Conservation (phyloP, 2,329 filamentous ascomycete species). For the Xylaria digitata region DNA sequence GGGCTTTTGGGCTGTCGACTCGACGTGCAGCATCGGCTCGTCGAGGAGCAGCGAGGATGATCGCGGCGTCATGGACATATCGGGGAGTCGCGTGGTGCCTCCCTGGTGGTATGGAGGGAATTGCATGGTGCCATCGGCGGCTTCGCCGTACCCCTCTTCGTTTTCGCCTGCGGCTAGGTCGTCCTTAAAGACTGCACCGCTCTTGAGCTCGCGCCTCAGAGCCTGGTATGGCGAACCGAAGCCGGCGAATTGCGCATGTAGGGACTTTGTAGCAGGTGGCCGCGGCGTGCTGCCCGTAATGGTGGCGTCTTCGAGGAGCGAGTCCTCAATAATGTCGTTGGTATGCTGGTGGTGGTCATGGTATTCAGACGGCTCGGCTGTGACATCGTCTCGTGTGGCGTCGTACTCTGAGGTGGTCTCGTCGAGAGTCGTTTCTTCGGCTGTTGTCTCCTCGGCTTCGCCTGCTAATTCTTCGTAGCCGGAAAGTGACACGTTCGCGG, state of each 20-base stretch:
- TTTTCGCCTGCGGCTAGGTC: constrained; percentile 48
- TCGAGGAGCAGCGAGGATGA: constrained; percentile 67
- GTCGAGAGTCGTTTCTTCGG: constrained; percentile 66
- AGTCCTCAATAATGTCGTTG: constrained; percentile 68
- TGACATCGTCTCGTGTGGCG: constrained; percentile 53
- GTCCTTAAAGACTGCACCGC: constrained; percentile 52
- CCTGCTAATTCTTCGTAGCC: constrained; percentile 88
- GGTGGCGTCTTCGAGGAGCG: constrained; percentile 72
- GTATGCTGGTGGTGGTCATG: constrained; percentile 46
- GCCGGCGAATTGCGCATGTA: constrained; percentile 63
- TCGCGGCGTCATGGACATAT: constrained; percentile 72
- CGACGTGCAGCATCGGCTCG: constrained; percentile 47
- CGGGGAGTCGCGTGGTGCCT: constrained; percentile 66
- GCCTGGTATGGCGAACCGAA: constrained; percentile 82
- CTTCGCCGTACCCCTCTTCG: constrained; percentile 49
- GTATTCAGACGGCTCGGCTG: constrained; percentile 52
- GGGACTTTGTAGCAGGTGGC: constrained; percentile 62
- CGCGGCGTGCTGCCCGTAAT: constrained; percentile 77
- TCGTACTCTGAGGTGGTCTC: constrained; percentile 60
- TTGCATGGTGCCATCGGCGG: constrained; percentile 57
- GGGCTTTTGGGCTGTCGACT: constrained; percentile 50
- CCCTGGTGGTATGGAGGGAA: constrained; percentile 64
- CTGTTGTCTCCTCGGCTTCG: constrained; percentile 68
- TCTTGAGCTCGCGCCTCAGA: constrained; percentile 74
- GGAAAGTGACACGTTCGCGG: constrained; percentile 94